phyloP scores from a whole-genome alignment of 2,329 filamentous ascomycete species.

The Calonectria henricotiae region DNA sequence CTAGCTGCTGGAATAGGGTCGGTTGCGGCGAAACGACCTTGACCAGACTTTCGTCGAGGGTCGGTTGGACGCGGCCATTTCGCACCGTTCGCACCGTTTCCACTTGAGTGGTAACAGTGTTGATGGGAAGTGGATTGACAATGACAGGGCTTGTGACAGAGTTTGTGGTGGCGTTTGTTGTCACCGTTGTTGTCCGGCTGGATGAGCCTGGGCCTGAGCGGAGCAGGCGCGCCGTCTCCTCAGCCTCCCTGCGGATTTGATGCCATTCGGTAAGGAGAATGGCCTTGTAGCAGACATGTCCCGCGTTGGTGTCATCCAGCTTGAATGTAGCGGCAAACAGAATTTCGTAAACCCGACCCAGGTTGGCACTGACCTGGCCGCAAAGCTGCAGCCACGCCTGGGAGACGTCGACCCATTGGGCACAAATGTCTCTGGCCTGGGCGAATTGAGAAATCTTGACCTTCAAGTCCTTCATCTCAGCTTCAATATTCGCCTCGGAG shows the following conservation, averaged over 20 bases:
- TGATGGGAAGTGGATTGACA: background rate
- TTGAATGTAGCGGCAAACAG: background rate
- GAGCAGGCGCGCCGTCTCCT: constrained; percentile 4
- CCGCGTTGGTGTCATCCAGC: background rate
- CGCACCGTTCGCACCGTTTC: constrained; percentile 3
- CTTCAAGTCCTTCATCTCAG: constrained; percentile 7
- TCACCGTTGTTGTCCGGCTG: background rate
- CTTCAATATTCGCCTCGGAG: constrained; percentile 2
- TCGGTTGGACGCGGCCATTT: background rate
- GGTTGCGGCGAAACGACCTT: background rate
- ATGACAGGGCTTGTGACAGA: background rate
- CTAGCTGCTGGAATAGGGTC: background rate
- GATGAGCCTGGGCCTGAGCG: background rate
- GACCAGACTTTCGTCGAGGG: background rate
- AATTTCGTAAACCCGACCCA: background rate
- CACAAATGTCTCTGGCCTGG: constrained; percentile 2
- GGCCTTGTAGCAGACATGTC: constrained; percentile 1
- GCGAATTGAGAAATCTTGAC: constrained; percentile 1
- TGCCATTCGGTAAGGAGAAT: constrained; percentile 8
- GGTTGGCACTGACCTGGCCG: constrained; percentile 5
- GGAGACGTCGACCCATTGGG: background rate
- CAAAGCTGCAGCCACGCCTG: constrained; percentile 5
- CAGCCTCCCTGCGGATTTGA: constrained; percentile 9
- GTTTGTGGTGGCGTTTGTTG: background rate
- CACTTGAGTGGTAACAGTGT: background rate